Percentiles rank a stretch among this genome's conserved stretches.
phyloP scores from a whole-genome alignment of 805 yeast genomes.

The Pichia ethanolica region DNA sequence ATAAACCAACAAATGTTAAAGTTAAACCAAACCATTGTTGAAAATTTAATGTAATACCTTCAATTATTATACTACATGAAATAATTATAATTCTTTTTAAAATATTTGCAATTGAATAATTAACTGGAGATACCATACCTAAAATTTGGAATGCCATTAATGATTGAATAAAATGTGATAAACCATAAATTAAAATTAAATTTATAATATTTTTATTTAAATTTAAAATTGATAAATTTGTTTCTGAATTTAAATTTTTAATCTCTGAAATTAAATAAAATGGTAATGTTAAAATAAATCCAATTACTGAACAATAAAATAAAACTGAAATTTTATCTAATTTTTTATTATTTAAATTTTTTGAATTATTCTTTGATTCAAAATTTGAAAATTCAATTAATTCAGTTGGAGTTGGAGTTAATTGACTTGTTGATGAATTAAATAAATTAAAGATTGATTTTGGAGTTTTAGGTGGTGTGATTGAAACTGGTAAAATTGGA shows the following conservation, averaged over 20 bases:
- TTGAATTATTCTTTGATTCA: neutral
- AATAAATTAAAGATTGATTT: constrained; percentile 5
- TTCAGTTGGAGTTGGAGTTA: neutral
- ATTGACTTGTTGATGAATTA: too few relatives aligned
- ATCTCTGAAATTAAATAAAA: constrained; percentile 54
- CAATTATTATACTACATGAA: constrained; percentile 57
- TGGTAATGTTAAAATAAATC: constrained; percentile 60
- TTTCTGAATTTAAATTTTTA: constrained; percentile 11
- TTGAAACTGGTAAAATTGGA: constrained; percentile 28
- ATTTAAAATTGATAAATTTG: constrained; percentile 24
- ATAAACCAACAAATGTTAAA: constrained; percentile 54
- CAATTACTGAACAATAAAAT: constrained; percentile 63
- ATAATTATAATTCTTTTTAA: constrained; percentile 68
- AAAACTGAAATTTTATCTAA: constrained; percentile 66
- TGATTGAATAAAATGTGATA: constrained; percentile 65
- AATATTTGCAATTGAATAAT: constrained; percentile 73
- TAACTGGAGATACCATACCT: constrained; percentile 66
- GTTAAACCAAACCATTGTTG: constrained; percentile 45
- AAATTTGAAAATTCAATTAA: neutral
- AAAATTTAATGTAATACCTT: constrained; percentile 35
- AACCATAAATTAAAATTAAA: constrained; percentile 53
- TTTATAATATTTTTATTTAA: constrained; percentile 22
- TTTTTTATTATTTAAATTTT: constrained; percentile 26
- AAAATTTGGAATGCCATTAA: constrained; percentile 69
- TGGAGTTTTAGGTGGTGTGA: constrained; percentile 23